phyloP scores from a whole-genome alignment of 129 eudicot genomes.

The Dittrichia graveolens region DNA sequence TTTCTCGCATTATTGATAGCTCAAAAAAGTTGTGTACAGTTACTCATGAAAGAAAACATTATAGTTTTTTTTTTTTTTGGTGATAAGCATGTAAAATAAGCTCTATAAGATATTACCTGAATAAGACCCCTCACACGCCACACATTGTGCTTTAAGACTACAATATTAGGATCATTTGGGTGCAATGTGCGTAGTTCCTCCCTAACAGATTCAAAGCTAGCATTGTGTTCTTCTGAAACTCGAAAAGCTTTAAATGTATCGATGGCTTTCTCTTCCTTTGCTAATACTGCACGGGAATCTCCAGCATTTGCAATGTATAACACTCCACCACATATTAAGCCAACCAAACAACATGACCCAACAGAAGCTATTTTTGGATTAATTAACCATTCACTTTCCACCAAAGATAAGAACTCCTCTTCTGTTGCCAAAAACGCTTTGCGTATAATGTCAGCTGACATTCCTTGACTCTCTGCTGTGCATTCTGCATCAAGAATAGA shows the following conservation, averaged over 20 bases:
- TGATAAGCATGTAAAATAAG: neutral
- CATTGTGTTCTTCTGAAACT: constrained; percentile 70
- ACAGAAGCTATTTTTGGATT: constrained; percentile 64
- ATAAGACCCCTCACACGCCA: constrained; percentile 84
- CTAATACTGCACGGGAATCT: constrained; percentile 69
- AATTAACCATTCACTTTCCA: constrained; percentile 18
- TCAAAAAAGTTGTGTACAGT: constrained; percentile 16
- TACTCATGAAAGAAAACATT: too few relatives aligned
- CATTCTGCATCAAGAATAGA: constrained; percentile 47
- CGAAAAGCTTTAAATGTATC: constrained; percentile 45
- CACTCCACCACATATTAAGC: constrained; percentile 56
- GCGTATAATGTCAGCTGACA: constrained; percentile 59
- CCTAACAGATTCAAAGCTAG: constrained; percentile 50
- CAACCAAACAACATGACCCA: constrained; percentile 74
- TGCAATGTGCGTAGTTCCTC: constrained; percentile 54
- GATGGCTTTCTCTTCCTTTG: constrained; percentile 35
- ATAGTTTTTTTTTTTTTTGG: too few relatives aligned
- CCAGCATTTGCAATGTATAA: constrained; percentile 71
- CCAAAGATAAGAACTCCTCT: constrained; percentile 18
- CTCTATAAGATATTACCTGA: constrained; percentile 41
- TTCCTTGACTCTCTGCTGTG: constrained; percentile 49
- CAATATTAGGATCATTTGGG: constrained; percentile 66
- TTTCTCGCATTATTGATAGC: constrained; percentile 21
- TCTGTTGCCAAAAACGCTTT: constrained; percentile 46
- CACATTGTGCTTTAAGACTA: constrained; percentile 60